phyloP scores from a whole-genome alignment of 2,329 filamentous ascomycete genomes.

The Waltergamsia citrina region DNA sequence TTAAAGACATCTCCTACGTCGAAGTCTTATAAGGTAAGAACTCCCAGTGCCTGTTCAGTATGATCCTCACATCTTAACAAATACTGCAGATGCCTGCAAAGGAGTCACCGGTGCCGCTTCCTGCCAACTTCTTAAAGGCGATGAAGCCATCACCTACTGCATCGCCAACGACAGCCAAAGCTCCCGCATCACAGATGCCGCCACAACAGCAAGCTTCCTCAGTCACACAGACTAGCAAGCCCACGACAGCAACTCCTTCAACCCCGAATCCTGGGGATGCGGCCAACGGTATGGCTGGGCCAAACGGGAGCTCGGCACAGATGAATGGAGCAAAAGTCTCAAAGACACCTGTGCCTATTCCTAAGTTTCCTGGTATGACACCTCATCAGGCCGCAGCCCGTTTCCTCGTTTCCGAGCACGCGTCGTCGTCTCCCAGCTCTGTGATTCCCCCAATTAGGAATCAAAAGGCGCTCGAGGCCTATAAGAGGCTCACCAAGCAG shows the following conservation, averaged over 20 bases:
- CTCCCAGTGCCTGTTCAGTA: background rate
- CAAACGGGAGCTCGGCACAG: background rate
- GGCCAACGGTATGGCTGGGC: background rate
- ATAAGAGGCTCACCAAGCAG: too few species aligned
- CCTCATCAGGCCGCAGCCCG: constrained; percentile 6
- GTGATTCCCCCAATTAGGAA: too few species aligned
- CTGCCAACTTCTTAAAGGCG: constrained; percentile 31
- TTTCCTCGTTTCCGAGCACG: too few species aligned
- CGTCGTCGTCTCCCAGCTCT: too few species aligned
- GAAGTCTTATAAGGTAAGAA: constrained; percentile 3
- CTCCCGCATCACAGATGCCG: background rate
- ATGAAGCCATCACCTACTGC: constrained; percentile 13
- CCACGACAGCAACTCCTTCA: constrained; percentile 4
- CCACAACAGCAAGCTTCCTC: too few species aligned
- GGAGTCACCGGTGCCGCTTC: constrained; percentile 33
- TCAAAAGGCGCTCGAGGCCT: too few species aligned
- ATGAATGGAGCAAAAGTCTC: constrained; percentile 9
- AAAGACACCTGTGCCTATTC: constrained; percentile 19
- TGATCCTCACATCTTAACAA: background rate
- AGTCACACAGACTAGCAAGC: background rate
- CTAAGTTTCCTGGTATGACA: constrained; percentile 5
- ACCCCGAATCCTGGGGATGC: constrained; percentile 1
- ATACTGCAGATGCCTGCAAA: constrained; percentile 13
- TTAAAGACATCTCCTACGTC: background rate
- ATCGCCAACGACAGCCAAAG: background rate